Conservation (phyloP, 2,329 filamentous ascomycete species). For the Fusarium nanum region DNA sequence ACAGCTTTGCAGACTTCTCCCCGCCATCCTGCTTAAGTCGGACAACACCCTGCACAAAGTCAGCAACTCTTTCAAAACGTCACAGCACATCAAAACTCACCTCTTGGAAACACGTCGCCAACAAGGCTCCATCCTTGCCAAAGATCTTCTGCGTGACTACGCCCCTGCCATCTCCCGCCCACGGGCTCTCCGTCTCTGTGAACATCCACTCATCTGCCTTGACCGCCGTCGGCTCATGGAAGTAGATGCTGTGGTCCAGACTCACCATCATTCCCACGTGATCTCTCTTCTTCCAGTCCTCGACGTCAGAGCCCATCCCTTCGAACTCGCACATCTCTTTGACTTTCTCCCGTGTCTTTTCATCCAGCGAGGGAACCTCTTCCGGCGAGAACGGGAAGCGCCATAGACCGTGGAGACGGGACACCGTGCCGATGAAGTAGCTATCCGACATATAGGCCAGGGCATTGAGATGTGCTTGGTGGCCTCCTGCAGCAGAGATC, state of each 20-base stretch:
- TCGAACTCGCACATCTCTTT: constrained; percentile 56
- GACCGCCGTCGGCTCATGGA: constrained; percentile 69
- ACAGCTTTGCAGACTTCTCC: constrained; percentile 52
- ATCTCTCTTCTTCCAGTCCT: constrained; percentile 64
- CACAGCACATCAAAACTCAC: constrained; percentile 55
- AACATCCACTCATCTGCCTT: constrained; percentile 81
- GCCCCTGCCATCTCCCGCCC: constrained; percentile 81
- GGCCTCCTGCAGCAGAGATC: constrained; percentile 79
- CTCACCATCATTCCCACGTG: constrained; percentile 87
- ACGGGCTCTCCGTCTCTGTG: constrained; percentile 82
- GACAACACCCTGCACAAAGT: constrained; percentile 60
- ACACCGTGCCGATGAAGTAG: constrained; percentile 92
- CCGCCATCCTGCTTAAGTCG: constrained; percentile 58
- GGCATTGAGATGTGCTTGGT: constrained; percentile 84
- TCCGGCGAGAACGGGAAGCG: constrained; percentile 70
- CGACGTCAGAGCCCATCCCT: constrained; percentile 54
- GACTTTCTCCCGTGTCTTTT: constrained; percentile 54
- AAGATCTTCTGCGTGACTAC: constrained; percentile 82
- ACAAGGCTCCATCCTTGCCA: constrained; percentile 74
- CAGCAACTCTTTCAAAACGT: constrained; percentile 26
- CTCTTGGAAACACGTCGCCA: constrained; percentile 86
- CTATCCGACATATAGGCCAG: constrained; percentile 93
- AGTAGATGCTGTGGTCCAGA: constrained; percentile 80
- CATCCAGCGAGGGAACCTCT: constrained; percentile 64
- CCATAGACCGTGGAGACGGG: constrained; percentile 83